Evolutionary conservation across 495 filamentous ascomycete species (phyloP).

Genomic region (Arthonia radiata): DNA sequence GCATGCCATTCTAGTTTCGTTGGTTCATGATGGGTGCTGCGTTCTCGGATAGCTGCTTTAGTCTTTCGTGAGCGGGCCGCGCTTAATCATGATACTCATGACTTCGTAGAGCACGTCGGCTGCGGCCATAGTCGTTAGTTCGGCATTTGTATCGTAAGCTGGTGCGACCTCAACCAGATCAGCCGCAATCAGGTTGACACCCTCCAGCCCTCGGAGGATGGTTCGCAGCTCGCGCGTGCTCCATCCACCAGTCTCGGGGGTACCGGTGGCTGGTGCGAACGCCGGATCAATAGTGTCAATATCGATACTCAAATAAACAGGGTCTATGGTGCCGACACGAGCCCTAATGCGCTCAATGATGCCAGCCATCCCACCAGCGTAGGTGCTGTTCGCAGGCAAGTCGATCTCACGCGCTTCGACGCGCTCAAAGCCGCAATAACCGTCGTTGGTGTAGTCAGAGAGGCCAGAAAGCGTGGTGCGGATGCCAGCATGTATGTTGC

Average conservation of each 20-base stretch:
- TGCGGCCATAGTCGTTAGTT: slow-evolving; percentile 43
- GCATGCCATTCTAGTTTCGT: too few relatives aligned
- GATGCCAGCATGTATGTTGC: slow-evolving; percentile 70
- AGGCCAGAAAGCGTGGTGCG: slow-evolving; percentile 49
- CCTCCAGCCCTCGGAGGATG: slow-evolving; percentile 46
- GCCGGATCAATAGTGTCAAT: slow-evolving; percentile 78
- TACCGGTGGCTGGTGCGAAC: slow-evolving; percentile 65
- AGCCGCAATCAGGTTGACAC: slow-evolving; percentile 50
- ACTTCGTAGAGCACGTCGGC: slow-evolving; percentile 44
- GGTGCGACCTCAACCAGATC: slow-evolving; percentile 61
- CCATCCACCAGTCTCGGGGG: slow-evolving; percentile 75
- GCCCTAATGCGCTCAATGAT: slow-evolving; percentile 31
- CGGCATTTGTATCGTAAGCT: slow-evolving; percentile 42
- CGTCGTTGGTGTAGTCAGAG: slow-evolving; percentile 59
- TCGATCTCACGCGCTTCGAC: slow-evolving; percentile 55
- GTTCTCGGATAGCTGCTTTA: too few relatives aligned
- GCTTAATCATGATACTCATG: slow-evolving; percentile 39
- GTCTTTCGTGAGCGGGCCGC: slow-evolving; percentile 2
- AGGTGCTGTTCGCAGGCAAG: too few relatives aligned
- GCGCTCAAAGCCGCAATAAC: slow-evolving; percentile 57
- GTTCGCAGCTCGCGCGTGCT: slow-evolving; percentile 52
- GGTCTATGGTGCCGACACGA: slow-evolving; percentile 43
- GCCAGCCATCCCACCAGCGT: slow-evolving; percentile 11
- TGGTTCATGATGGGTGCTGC: too few relatives aligned
- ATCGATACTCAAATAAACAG: slow-evolving; percentile 66